Evolutionary conservation across 2,329 filamentous ascomycete genomes (phyloP), one percentile per base, ranked within the genome.

Genomic region (Magnaporthales sp.): DNA sequence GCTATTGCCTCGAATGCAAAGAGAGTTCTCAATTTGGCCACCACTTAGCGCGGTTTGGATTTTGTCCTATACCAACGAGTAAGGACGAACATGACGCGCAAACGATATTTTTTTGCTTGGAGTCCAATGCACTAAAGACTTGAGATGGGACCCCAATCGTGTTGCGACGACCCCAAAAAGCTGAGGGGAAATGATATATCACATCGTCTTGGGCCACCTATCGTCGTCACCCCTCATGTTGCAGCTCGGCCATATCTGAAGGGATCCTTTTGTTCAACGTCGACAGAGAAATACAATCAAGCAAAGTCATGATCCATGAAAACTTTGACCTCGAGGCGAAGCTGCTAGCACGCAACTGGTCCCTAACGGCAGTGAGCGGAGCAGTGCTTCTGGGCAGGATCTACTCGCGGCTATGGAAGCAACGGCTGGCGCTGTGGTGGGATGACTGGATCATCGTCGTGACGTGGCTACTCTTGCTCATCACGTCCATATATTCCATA

Each of bases 371-470:
- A 22, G 15, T 65, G 15, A 54, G 32, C 7, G 63, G 63, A 9
- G 11, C 31, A 10, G 63, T 51, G 1, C 24, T 65, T n/a, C 32
- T 29, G 10, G 27, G 46, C 19, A 56, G 63, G 63, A 24, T 58
- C 15, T 65, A 65, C 24, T 56, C 63, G 38, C 46, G 51, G 15
- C 27, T 29, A 7, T 54, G 19, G 15, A n/a, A n/a, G 11, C 19
- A 58, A n/a, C 46, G 27, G n/a, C 24, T 51, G n/a, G 9, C 32
- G 1, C 2, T 65, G 51, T 65, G 38, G 63, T 65, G 63, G 63
- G 63, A 65, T 30, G 63, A 65, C 51, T 65, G 63, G 63, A 65
- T 65, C 9, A 46, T 22, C 15, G 29, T 65, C 7, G 5, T 51
- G 24, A 22, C 38, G n/a, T 65, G 63, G 63, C 32, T 65, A 7